Conservation (phyloP, 305 asterid species). For the Rubia tinctorum region DNA sequence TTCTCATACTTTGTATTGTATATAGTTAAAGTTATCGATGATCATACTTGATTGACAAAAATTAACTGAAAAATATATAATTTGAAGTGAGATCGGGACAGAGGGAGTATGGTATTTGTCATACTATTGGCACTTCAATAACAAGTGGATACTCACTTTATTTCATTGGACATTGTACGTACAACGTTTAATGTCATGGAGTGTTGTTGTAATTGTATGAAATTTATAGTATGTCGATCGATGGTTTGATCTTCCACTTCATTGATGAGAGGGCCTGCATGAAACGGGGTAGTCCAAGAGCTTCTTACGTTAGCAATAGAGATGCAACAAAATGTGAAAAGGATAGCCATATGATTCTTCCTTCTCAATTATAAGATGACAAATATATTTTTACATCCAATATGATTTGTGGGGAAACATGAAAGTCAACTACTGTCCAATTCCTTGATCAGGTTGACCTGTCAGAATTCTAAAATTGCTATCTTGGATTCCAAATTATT, state of each 20-base stretch:
- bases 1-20: no score
- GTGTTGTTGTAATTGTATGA: background rate
- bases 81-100: no score
- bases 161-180: no score
- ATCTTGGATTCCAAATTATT: background rate
- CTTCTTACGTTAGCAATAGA: background rate
- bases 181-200: no score
- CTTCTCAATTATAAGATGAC: conserved; percentile 1
- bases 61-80: no score
- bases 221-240: background rate
- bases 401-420: background rate
- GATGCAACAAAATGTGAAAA: conserved; percentile 5
- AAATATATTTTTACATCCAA: background rate
- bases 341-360: background rate
- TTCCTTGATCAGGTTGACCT: conserved; percentile 18
- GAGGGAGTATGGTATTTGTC: no score
- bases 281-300: background rate
- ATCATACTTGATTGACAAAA: no score
- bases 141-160: no score
- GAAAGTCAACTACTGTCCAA: conserved; percentile 18
- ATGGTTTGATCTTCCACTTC: background rate
- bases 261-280: background rate
- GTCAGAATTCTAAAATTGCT: conserved; percentile 18
- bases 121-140: no score
- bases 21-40: no score